Conservation (phyloP, 1,284 basidiomycete genomes). For the Fomitiporia mediterranea region DNA sequence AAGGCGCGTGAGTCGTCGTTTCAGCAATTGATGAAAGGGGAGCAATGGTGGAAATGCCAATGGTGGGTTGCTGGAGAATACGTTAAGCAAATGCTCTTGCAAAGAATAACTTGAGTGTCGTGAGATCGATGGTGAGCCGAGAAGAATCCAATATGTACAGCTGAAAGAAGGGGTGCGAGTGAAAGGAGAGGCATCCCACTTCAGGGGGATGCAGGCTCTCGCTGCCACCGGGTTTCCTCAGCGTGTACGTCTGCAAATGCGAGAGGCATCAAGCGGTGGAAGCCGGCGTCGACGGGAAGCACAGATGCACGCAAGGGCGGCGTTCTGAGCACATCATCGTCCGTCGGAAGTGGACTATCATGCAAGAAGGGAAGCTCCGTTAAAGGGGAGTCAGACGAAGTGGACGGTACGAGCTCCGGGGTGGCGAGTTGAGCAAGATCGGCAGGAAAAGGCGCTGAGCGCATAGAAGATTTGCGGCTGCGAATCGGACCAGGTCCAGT, state of each 20-base stretch:
- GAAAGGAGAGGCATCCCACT: conserved; percentile 3
- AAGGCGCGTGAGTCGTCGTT: conserved; percentile 12
- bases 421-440: conserved; percentile 21
- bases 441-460: conserved; percentile 41
- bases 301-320: conserved; percentile 35
- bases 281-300: conserved; percentile 45
- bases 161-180: not conserved
- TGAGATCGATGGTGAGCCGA: conserved; percentile 5
- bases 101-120: conserved; percentile 9
- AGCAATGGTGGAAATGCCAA: conserved; percentile 7
- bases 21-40: conserved; percentile 2
- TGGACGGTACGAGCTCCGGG: conserved; percentile 24
- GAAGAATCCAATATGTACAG: not conserved
- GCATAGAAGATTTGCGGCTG: conserved; percentile 47
- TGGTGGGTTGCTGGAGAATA: conserved; percentile 5
- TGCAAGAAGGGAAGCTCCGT: conserved; percentile 14
- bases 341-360: conserved; percentile 6
- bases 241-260: conserved; percentile 17
- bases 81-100: conserved; percentile 9
- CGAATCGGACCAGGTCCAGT: conserved; percentile 47
- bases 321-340: conserved; percentile 34
- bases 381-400: conserved; percentile 21
- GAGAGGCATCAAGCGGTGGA: conserved; percentile 59
- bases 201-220: conserved; percentile 6
- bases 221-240: conserved; percentile 17